These are phyloP conservation scores for Talaromyces stipitatus DNA, from an alignment of 495 filamentous ascomycete genomes.

Conservation along the genomic window DNA sequence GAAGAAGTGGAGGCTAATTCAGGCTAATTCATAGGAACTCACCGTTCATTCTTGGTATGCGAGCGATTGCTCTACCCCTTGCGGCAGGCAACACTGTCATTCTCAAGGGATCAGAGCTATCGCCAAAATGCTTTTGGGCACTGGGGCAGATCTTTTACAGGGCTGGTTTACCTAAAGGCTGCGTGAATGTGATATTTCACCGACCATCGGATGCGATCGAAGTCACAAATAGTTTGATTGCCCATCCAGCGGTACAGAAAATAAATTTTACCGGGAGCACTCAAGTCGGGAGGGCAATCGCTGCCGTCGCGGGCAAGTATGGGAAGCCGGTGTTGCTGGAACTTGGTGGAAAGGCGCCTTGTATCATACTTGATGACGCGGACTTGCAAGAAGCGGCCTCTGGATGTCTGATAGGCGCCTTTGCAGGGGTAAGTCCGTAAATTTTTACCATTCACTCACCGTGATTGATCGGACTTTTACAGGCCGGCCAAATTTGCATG, in stretches of 20 bases:
- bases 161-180: conserved; percentile 60
- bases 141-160: conserved; percentile 62
- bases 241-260: conserved; percentile 52
- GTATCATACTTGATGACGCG: conserved; percentile 54
- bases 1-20: too few species aligned
- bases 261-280: conserved; percentile 58
- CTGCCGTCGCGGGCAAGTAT: conserved; percentile 43
- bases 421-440: conserved; percentile 39
- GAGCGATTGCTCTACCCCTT: conserved; percentile 66
- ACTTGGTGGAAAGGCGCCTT: conserved; percentile 54
- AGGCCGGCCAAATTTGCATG: conserved; percentile 84
- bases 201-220: conserved; percentile 42
- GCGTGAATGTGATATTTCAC: conserved; percentile 50
- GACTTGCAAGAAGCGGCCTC: conserved; percentile 47
- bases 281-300: conserved; percentile 46
- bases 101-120: conserved; percentile 70
- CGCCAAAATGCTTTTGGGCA: conserved; percentile 68
- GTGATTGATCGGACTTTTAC: background rate
- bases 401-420: conserved; percentile 42
- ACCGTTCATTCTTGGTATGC: conserved; percentile 58
- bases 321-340: conserved; percentile 56
- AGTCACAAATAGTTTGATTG: conserved; percentile 49
- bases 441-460: too few species aligned
- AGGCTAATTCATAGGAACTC: conserved; percentile 29
- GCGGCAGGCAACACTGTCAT: conserved; percentile 75